phyloP scores from a whole-genome alignment of 73 alveolate species.

The Stentor coeruleus region DNA sequence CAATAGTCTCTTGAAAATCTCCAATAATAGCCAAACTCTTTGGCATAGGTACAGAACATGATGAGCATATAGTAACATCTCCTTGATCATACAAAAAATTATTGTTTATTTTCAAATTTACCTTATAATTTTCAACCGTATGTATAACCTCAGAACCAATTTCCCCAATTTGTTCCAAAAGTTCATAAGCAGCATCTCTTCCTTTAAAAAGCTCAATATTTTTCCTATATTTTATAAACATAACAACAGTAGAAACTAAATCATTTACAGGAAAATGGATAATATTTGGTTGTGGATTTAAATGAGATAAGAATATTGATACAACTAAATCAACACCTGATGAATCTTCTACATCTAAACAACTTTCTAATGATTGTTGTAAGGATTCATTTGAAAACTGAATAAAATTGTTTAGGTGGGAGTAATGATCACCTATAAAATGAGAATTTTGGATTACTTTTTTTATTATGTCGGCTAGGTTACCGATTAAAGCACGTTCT shows the following conservation, averaged over 20 bases:
- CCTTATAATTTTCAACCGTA: background rate
- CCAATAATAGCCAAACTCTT: background rate
- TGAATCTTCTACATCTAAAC: slow-evolving; percentile 19
- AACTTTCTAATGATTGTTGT: background rate
- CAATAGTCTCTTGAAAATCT: background rate
- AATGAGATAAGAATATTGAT: background rate
- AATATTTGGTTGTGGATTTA: background rate
- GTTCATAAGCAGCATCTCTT: slow-evolving; percentile 3
- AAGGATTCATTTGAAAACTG: background rate
- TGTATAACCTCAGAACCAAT: slow-evolving; percentile 15
- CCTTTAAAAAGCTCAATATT: background rate
- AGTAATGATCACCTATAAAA: background rate
- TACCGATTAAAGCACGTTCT: background rate
- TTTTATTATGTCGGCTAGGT: background rate
- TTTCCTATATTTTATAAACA: background rate
- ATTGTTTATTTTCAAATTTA: background rate
- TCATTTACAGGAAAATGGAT: slow-evolving; percentile 23
- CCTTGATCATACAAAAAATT: background rate
- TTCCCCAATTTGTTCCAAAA: background rate
- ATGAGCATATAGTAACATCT: background rate
- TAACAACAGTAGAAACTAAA: background rate
- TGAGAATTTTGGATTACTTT: background rate
- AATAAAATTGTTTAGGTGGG: background rate
- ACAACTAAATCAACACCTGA: slow-evolving; percentile 1
- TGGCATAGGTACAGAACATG: slow-evolving; percentile 15